Evolutionary conservation across 148 eudicot genomes (phyloP), one percentile per base, ranked within the genome.

Genomic region (Nyssa sinensis): DNA sequence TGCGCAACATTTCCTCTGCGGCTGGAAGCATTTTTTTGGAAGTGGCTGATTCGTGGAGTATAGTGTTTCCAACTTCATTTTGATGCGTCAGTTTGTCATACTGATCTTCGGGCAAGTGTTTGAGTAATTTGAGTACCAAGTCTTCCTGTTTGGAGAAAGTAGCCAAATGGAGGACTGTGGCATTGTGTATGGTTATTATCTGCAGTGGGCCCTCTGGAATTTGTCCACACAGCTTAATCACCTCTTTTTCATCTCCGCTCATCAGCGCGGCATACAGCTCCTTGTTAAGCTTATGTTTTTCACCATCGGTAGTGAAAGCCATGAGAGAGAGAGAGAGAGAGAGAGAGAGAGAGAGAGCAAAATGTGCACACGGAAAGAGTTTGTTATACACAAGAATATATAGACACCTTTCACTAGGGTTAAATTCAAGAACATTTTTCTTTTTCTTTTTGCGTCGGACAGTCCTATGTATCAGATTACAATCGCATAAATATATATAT

Each of bases 41-140:
- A 29, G 57, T 67, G 72, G 39, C 64, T 4, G 72, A 63, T 57
- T 75, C 78, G 5, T 75, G 78, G 65, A 75, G 78, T 8, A 75
- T 37, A 28, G 78, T 75, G 62, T 58, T 66, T 58, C 78, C 78
- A 1, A 7, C 25, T 1, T 4, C 16, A 35, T 75, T 75, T 75
- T 2, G 58, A 4, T 0, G 2, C 11, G 23, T 67, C 55, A 66
- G 21, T 37, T 75, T 57, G 37, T 51, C 8, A 29, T 2, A 0
- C 13, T 57, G 57, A 19, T 10, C 14, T 47, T n/a, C 0, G 4
- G 27, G 7, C 35, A 74, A 41, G 33, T 11, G 24, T 12, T 27
- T 1, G 23, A 74, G 77, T 14, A 74, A 39, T 4, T 57, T 16
- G 4, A 1, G 34, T 14, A 67, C 71, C 16, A 74, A 37, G 1